Percentiles rank a stretch among this genome's conserved stretches.
Conservation (phyloP, 1,284 basidiomycete genomes). For the Pseudozyma thailandica region DNA sequence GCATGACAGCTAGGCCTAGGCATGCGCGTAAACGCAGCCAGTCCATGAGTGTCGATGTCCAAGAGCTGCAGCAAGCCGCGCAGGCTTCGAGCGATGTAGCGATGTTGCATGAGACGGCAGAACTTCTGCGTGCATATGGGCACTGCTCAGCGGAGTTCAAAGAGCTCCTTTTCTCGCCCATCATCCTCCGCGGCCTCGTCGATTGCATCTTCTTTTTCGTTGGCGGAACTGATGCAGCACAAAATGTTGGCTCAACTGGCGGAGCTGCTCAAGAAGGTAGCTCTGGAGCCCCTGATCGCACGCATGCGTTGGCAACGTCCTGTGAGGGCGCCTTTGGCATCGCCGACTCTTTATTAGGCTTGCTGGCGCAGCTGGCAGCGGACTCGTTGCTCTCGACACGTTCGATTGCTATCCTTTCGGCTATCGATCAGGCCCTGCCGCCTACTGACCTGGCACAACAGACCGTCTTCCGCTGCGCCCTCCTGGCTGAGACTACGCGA, state of each 20-base stretch:
- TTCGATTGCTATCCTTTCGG: constrained; percentile 38
- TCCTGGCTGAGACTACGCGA: constrained; percentile 21
- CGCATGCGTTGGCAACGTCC: background rate
- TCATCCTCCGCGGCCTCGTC: constrained; percentile 52
- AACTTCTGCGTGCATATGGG: constrained; percentile 43
- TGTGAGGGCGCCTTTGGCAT: constrained; percentile 10
- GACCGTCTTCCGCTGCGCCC: constrained; percentile 27
- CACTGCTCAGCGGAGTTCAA: constrained; percentile 19
- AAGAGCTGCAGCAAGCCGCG: constrained; percentile 37
- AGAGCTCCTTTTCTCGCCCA: constrained; percentile 59
- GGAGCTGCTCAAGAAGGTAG: background rate
- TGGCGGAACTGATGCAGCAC: background rate
- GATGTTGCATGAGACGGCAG: constrained; percentile 43
- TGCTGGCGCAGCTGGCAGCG: constrained; percentile 43
- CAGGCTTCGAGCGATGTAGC: constrained; percentile 28
- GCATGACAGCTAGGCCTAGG: background rate
- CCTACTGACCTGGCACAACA: constrained; percentile 46
- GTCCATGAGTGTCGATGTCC: constrained; percentile 51
- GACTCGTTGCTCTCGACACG: constrained; percentile 42
- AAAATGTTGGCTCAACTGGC: background rate
- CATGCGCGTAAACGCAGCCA: constrained; percentile 51
- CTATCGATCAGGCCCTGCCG: constrained; percentile 42
- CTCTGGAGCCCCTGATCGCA: background rate
- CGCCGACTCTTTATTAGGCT: constrained; percentile 21
- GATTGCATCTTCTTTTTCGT: constrained; percentile 49